A percentile compares a stretch with the other conserved stretches of the same genome.
Conservation (phyloP, 192 early-diverging fungal genomes). For the Backusella tuberculispora region DNA sequence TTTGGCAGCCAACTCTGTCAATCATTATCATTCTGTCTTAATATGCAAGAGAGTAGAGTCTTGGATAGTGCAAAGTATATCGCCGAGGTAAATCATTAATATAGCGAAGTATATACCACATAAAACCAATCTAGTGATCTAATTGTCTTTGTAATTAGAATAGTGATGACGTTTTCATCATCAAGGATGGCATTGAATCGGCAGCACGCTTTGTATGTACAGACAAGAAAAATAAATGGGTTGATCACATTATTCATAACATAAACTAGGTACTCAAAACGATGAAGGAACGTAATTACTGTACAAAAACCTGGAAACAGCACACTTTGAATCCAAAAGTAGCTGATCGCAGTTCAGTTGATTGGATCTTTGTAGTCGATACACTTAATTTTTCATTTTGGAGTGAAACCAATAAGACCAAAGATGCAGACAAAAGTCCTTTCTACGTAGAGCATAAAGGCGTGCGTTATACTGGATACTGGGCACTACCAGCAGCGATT, state of each 20-base stretch:
- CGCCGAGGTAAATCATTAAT: slow-evolving; percentile 41
- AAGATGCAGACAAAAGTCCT: slow-evolving; percentile 44
- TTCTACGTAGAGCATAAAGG: slow-evolving; percentile 66
- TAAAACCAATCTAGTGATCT: background rate
- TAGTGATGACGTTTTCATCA: slow-evolving; percentile 66
- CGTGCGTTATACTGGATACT: slow-evolving; percentile 73
- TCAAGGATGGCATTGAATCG: slow-evolving; percentile 48
- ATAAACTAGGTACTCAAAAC: slow-evolving; percentile 54
- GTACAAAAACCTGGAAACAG: slow-evolving; percentile 63
- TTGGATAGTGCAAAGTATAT: slow-evolving; percentile 59
- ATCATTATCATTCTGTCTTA: background rate
- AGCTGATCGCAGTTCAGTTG: slow-evolving; percentile 57
- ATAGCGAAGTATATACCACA: background rate
- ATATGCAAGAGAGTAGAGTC: slow-evolving; percentile 31
- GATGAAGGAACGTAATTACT: slow-evolving; percentile 65
- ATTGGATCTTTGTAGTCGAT: slow-evolving; percentile 86
- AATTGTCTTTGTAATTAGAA: slow-evolving; percentile 39
- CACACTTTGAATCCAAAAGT: slow-evolving; percentile 67
- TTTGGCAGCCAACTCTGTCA: background rate
- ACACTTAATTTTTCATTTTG: slow-evolving; percentile 89
- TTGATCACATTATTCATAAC: background rate
- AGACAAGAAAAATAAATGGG: background rate
- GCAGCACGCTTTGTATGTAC: slow-evolving; percentile 53
- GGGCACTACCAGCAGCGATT: slow-evolving; percentile 80
- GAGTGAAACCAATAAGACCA: slow-evolving; percentile 58